These are phyloP conservation scores for Ophiosphaerella herpotricha DNA, from an alignment of 2,329 filamentous ascomycete species.

Conservation along the genomic window DNA sequence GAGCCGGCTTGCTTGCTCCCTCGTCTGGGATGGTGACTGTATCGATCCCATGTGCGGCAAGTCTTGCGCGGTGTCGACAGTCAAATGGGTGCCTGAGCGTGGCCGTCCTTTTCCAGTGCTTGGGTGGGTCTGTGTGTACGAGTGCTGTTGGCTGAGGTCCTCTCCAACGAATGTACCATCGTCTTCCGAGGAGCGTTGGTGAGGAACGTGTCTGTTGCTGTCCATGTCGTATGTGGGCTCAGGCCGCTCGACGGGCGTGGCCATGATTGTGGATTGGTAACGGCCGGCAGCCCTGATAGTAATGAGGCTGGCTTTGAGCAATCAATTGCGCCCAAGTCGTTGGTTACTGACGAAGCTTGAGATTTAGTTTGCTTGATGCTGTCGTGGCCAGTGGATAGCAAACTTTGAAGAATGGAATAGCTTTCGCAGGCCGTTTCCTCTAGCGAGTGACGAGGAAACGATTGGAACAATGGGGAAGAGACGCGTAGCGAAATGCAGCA, in stretches of 20 bases:
- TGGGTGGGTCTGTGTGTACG: slow-evolving; percentile 18
- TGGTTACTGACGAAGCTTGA: slow-evolving; percentile 2
- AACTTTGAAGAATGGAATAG: background rate
- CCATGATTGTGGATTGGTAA: slow-evolving; percentile 31
- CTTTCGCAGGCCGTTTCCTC: background rate
- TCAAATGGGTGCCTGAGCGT: slow-evolving; percentile 51
- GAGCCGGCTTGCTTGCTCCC: slow-evolving; percentile 64
- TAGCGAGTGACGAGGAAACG: slow-evolving; percentile 4
- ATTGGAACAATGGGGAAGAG: background rate
- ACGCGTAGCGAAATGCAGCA: background rate
- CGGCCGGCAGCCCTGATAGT: slow-evolving; percentile 1
- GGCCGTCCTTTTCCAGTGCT: slow-evolving; percentile 16
- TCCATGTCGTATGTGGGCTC: slow-evolving; percentile 46
- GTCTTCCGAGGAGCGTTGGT: slow-evolving; percentile 45
- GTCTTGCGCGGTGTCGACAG: slow-evolving; percentile 52
- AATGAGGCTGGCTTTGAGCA: background rate
- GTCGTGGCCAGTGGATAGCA: slow-evolving; percentile 3
- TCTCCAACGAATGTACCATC: slow-evolving; percentile 46
- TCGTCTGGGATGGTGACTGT: slow-evolving; percentile 59
- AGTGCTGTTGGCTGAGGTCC: slow-evolving; percentile 36
- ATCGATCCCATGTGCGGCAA: slow-evolving; percentile 30
- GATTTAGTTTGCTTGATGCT: slow-evolving; percentile 6
- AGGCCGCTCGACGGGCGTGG: slow-evolving; percentile 41
- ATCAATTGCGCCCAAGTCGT: background rate
- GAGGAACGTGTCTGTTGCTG: slow-evolving; percentile 22